Conservation (phyloP, 2,329 filamentous ascomycete genomes). For the Apiospora phragmitis region DNA sequence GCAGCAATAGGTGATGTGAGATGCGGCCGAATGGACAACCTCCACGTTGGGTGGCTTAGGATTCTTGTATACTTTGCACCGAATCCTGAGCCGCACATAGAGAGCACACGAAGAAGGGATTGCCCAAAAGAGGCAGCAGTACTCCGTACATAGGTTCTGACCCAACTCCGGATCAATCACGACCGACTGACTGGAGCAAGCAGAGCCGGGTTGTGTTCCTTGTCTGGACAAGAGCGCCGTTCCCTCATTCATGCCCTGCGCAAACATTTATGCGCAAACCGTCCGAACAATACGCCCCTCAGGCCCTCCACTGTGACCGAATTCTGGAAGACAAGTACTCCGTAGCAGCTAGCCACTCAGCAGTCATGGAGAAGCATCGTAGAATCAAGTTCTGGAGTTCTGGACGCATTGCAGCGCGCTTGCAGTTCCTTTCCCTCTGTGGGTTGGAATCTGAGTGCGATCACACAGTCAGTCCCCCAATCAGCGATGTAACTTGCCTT, state of each 20-base stretch:
- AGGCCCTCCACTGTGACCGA: background rate
- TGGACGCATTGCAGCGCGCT: background rate
- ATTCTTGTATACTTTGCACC: background rate
- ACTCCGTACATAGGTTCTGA: background rate
- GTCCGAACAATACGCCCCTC: background rate
- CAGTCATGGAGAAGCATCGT: background rate
- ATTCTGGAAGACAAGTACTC: background rate
- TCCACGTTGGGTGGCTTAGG: background rate
- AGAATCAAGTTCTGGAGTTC: background rate
- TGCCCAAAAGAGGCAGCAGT: background rate
- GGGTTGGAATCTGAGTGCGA: background rate
- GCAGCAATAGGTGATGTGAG: background rate
- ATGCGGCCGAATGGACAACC: background rate
- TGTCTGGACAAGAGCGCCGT: background rate
- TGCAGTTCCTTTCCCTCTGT: background rate
- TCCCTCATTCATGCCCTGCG: background rate
- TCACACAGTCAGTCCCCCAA: background rate
- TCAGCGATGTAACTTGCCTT: background rate
- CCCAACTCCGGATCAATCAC: background rate
- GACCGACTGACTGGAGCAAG: background rate
- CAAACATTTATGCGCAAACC: background rate
- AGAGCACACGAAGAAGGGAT: background rate
- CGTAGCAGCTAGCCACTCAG: background rate
- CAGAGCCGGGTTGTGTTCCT: constrained; percentile 1
- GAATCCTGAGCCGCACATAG: background rate